Base-by-base conservation (phyloP, 202 grass and related monocot genomes). In the Setaria viridis region DNA sequence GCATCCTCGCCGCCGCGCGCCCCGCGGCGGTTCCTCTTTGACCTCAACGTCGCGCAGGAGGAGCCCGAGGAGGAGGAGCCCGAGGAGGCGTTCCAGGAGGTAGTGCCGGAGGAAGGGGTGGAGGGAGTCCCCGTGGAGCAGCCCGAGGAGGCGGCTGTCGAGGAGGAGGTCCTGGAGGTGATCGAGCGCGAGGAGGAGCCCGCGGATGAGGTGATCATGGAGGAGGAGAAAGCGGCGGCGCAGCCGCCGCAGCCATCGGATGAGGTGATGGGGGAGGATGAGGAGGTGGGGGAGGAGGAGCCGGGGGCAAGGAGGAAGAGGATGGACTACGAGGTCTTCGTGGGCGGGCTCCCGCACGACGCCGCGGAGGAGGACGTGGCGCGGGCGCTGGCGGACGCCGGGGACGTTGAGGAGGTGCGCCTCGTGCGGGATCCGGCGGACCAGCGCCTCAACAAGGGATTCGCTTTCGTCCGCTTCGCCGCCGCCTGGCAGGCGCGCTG, bases 391-490 rank as follows among this genome's bases (percentile, higher is more conserved):
- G 11, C 76, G 32, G 84, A 87, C 2, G 84, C 85, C 7, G 87
- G 91, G 21, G 87, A 89, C 9, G 84, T 89, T 14, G 87, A 73
- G 63, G 84, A 92, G 84, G 91, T 92, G 63, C 87, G 91, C 5
- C 84, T 92, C 57, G 71, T 71, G 46, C 64, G 84, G 76, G 84
- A 84, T 84, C 84, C 80, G 4, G 64, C 30, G 41, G 80, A 82
- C 35, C 72, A 43, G 41, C 50, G 63, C 11, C 60, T 62, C 78
- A 87, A 92, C 70, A 84, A 77, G 51, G 91, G 91, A 0, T 82
- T 92, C 45, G 91, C 91, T 37, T 92, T 92, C 51, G 91, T 87
- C 43, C 84, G 80, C 41, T 92, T 92, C 50, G 71, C 87, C 1
- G 88, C 81, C 33, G 65, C 63, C 65, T 86, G 85, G 91, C 84